Evolutionary conservation across 192 early-diverging fungal genomes (phyloP).

Genomic region (Backusella westeae): DNA sequence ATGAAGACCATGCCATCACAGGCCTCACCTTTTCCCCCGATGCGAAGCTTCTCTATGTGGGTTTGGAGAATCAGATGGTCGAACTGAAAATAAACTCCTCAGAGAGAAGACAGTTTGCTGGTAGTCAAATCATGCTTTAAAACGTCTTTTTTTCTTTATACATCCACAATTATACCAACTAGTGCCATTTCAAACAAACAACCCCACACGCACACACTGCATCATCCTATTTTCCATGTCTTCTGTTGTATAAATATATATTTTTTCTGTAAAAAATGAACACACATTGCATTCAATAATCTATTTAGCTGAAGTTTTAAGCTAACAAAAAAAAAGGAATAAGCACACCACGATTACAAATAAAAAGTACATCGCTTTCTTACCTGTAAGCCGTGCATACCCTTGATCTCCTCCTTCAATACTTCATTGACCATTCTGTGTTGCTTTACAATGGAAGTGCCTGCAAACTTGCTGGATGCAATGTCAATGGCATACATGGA

Average conservation of each 20-base stretch:
- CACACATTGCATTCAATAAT: not conserved
- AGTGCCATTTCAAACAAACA: not conserved
- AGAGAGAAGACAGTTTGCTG: conserved; percentile 74
- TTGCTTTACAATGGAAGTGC: conserved; percentile 79
- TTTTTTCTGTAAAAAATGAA: not conserved
- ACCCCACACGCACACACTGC: not conserved
- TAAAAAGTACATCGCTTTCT: not conserved
- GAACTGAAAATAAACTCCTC: conserved; percentile 82
- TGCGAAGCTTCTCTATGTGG: conserved; percentile 31
- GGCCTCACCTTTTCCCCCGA: conserved; percentile 84
- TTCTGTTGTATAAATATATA: conserved; percentile 2
- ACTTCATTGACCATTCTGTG: conserved; percentile 87
- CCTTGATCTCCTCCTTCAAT: conserved; percentile 87
- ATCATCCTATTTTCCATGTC: not conserved
- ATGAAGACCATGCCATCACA: conserved; percentile 75
- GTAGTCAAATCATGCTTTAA: conserved; percentile 67
- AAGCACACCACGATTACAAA: not conserved
- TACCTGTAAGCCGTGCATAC: conserved; percentile 85
- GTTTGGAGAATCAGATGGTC: conserved; percentile 72
- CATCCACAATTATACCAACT: not conserved
- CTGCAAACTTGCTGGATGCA: conserved; percentile 74
- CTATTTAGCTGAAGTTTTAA: conserved; percentile 28
- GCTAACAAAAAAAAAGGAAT: conserved; percentile 7
- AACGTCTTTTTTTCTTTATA: not conserved
- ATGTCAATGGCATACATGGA: conserved; percentile 96